Conservation (phyloP, 2,329 filamentous ascomycete species). For the Venturia pyrina region DNA sequence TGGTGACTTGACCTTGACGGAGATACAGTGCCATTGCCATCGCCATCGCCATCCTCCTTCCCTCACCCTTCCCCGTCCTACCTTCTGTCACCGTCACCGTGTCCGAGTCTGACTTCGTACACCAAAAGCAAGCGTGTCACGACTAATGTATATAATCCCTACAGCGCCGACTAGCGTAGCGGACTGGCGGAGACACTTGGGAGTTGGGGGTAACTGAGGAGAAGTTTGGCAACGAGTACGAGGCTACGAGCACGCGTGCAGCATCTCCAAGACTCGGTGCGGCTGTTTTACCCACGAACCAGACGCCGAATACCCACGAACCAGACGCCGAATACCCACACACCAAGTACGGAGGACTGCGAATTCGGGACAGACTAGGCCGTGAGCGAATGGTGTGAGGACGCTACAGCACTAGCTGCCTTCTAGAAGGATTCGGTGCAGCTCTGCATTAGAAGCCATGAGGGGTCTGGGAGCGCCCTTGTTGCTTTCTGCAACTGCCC, state of each 20-base stretch:
- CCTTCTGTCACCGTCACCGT: background rate
- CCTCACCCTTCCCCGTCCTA: no score
- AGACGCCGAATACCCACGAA: background rate
- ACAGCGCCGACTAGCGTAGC: background rate
- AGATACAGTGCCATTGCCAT: background rate
- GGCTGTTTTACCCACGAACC: background rate
- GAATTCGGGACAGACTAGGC: background rate
- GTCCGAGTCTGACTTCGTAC: background rate
- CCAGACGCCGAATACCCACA: background rate
- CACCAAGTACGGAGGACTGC: background rate
- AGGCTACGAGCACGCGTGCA: background rate
- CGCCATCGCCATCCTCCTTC: no score
- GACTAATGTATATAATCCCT: background rate
- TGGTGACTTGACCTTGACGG: background rate
- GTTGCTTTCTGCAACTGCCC: background rate
- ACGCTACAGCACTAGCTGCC: background rate
- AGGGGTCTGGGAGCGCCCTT: background rate
- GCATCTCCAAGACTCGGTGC: background rate
- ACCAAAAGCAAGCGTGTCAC: background rate
- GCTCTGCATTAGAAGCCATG: background rate
- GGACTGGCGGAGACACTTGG: background rate
- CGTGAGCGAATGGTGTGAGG: background rate
- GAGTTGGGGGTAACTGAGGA: background rate
- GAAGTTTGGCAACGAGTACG: no score
- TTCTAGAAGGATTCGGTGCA: background rate